Evolutionary conservation across 2,329 filamentous ascomycete genomes (phyloP).

Genomic region (Fusarium incarnatum): DNA sequence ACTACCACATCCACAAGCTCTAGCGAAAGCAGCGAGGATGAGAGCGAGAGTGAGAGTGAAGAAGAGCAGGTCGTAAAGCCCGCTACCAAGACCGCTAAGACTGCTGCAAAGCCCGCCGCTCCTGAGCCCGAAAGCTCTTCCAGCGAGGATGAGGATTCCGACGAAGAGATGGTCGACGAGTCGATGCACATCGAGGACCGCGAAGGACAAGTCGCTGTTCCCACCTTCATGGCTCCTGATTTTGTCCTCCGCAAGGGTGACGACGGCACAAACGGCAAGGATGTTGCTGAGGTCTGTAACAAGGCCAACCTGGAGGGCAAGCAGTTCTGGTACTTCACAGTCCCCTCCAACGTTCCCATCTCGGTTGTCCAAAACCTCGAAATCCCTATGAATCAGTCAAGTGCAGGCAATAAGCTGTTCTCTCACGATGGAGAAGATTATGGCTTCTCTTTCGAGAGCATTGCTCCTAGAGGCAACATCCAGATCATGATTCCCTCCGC

Average conservation of each 20-base stretch:
- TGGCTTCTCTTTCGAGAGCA: conserved; percentile 65
- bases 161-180: conserved; percentile 53
- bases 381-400: conserved; percentile 67
- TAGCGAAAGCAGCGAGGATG: conserved; percentile 44
- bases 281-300: conserved; percentile 67
- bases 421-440: conserved; percentile 74
- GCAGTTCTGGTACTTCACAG: conserved; percentile 84
- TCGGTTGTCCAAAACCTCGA: conserved; percentile 73
- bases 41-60: conserved; percentile 37
- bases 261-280: conserved; percentile 54
- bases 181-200: conserved; percentile 55
- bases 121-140: conserved; percentile 36
- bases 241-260: conserved; percentile 65
- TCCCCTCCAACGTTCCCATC: conserved; percentile 76
- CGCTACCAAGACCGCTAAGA: conserved; percentile 21
- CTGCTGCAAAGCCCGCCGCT: conserved; percentile 29
- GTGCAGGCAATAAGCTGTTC: conserved; percentile 66
- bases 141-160: conserved; percentile 46
- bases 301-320: conserved; percentile 73
- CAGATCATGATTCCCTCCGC: conserved; percentile 71
- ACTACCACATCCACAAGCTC: conserved; percentile 37
- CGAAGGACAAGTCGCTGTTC: conserved; percentile 54
- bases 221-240: conserved; percentile 62
- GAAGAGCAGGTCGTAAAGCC: conserved; percentile 31
- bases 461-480: conserved; percentile 62